phyloP scores from a whole-genome alignment of 768 basidiomycete species.

The Termitomyces sp. region DNA sequence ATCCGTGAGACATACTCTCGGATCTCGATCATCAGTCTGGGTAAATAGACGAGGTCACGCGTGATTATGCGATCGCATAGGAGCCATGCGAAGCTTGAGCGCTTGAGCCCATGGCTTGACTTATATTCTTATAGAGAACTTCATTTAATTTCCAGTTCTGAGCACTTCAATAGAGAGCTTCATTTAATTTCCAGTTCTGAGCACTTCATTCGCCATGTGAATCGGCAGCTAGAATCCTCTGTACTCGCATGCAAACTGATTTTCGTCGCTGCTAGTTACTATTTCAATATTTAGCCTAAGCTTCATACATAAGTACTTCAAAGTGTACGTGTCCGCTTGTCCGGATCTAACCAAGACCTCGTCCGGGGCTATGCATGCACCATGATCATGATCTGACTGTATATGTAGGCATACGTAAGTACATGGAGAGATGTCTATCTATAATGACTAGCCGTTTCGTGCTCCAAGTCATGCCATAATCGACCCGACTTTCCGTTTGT shows the following conservation, averaged over 20 bases:
- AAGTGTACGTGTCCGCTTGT: too few relatives aligned
- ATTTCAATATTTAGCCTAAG: too few relatives aligned
- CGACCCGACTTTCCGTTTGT: background rate
- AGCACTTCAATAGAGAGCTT: background rate
- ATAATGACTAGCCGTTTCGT: too few relatives aligned
- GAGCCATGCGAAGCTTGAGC: background rate
- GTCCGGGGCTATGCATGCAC: background rate
- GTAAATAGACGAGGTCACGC: too few relatives aligned
- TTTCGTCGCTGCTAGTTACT: too few relatives aligned
- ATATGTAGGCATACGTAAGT: background rate
- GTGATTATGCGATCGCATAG: background rate
- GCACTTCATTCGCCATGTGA: background rate
- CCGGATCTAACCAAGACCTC: background rate
- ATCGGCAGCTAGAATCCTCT: background rate
- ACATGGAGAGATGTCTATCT: background rate
- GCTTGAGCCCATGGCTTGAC: too few relatives aligned
- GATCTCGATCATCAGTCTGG: constrained; percentile 8
- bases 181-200: background rate
- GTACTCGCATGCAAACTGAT: background rate
- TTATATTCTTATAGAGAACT: too few relatives aligned
- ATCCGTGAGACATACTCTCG: constrained; percentile 9
- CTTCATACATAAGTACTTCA: too few relatives aligned
- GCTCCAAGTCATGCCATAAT: too few relatives aligned
- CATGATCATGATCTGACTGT: background rate
- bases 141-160: background rate